A percentile compares a stretch with the other conserved stretches of the same genome.
These are phyloP conservation scores for Triticum timopheevii DNA, from an alignment of 176 grass and related monocot species.

Conservation along the genomic window DNA sequence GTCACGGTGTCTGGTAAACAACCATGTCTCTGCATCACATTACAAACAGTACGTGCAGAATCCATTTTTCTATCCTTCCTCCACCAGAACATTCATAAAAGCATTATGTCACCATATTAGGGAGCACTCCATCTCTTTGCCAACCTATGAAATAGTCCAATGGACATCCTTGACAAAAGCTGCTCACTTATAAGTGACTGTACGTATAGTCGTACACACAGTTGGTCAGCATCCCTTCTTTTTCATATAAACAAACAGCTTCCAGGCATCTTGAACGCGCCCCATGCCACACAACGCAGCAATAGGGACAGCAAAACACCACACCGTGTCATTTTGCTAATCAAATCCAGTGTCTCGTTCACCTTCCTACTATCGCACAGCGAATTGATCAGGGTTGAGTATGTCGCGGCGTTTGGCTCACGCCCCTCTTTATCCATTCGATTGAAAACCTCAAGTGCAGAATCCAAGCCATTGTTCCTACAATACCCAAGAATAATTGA, in stretches of 20 bases:
- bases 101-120: constrained; percentile 48
- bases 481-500: neutral
- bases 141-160: constrained; percentile 71
- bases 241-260: constrained; percentile 45
- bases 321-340: constrained; percentile 34
- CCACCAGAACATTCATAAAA: constrained; percentile 50
- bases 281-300: constrained; percentile 33
- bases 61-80: constrained; percentile 37
- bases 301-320: constrained; percentile 41
- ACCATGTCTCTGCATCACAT: constrained; percentile 42
- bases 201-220: constrained; percentile 32
- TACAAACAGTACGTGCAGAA: constrained; percentile 21
- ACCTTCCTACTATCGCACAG: constrained; percentile 32
- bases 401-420: constrained; percentile 49
- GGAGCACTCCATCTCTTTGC: constrained; percentile 42
- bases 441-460: constrained; percentile 23
- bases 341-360: constrained; percentile 44
- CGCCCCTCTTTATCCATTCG: constrained; percentile 38
- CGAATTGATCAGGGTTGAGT: constrained; percentile 40
- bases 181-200: constrained; percentile 53
- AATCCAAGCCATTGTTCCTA: no score
- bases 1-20: constrained; percentile 42
- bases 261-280: constrained; percentile 44
- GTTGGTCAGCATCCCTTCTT: constrained; percentile 37
- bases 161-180: constrained; percentile 43